phyloP scores from a whole-genome alignment of 2,329 filamentous ascomycete species.

The Hypocreales sp. region DNA sequence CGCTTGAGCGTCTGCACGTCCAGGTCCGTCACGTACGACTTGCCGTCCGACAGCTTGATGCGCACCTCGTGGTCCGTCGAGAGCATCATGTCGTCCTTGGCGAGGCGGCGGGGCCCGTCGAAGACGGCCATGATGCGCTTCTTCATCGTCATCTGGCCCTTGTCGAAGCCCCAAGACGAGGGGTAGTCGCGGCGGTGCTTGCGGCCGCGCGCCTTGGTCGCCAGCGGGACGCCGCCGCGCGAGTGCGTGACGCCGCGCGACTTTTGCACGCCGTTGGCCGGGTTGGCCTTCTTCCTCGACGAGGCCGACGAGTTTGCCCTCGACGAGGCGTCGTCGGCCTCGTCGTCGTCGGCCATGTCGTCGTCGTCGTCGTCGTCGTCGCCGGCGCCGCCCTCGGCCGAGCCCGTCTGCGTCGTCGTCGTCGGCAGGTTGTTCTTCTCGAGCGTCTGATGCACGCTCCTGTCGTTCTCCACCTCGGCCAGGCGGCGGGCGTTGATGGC shows the following conservation, averaged over 20 bases:
- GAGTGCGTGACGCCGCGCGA: constrained; percentile 64
- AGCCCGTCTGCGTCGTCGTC: constrained; percentile 12
- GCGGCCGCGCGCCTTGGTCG: constrained; percentile 48
- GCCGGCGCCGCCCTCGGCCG: too few species aligned
- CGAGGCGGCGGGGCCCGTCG: constrained; percentile 71
- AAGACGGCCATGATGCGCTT: constrained; percentile 91
- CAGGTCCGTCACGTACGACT: constrained; percentile 79
- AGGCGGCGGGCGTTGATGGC: constrained; percentile 53
- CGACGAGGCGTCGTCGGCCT: constrained; percentile 22
- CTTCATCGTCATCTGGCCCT: constrained; percentile 95
- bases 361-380: constrained; percentile 39
- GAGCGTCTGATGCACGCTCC: constrained; percentile 43
- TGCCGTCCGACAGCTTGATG: constrained; percentile 58
- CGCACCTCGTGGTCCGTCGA: constrained; percentile 90
- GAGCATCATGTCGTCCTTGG: constrained; percentile 99
- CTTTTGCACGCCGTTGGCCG: constrained; percentile 43
- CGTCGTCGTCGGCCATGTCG: constrained; percentile 37
- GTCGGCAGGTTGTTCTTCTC: constrained; percentile 46
- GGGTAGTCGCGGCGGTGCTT: constrained; percentile 93
- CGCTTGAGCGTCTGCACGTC: constrained; percentile 81
- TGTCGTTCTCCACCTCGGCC: constrained; percentile 49
- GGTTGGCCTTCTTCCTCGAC: constrained; percentile 41
- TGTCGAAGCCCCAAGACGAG: constrained; percentile 80
- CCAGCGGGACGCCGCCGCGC: constrained; percentile 51
- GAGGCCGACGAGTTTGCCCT: constrained; percentile 25